Base-by-base conservation (phyloP, 73 alveolate species). In the Stentor roeselii region DNA sequence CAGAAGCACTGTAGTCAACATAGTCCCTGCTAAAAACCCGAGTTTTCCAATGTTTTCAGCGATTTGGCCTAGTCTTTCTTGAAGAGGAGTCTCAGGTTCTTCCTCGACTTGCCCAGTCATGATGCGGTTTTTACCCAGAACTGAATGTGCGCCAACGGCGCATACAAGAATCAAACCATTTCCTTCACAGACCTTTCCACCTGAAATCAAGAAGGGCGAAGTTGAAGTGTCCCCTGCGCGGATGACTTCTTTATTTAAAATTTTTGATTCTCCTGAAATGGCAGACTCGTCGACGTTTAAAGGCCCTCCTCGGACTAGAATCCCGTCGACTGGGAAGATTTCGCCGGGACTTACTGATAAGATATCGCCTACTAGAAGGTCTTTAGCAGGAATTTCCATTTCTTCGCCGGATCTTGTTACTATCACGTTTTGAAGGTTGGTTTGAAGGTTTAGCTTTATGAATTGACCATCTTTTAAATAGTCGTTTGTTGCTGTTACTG, bases 21-120 rank as follows among this genome's bases (percentile, higher is more conserved):
- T 58, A 27, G 92, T 80, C 3, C 99, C 99, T 38, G 98, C 86
- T 31, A 88, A 86, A 90, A 96, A 87, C 3, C 99, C 99, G 67
- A 96, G 90, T 85, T 90, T 91, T 34, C 99, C 99, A 39, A 97
- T 94, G 82, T 95, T 95, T 76, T 94, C 94, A 0, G 98, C 99
- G 31, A 97, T 96, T 35, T 93, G 94, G 60, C 96, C 96, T 60
- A 97, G 88, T 89, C 96, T 96, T 88, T 92, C 90, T 86, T 95
- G 95, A 31, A 96, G 92, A 3, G 99, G 99, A 6, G 99, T 94
- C 60, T 87, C 90, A 36, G 60, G 60, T 39, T 41, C 84, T 78
- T 88, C 97, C 30, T 88, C 92, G 75, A 83, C 96, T 37, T 76
- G 84, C 36, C 39, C 34, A 59, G 86, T 87, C 82, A 86, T 92